These are phyloP conservation scores for Fusarium veterinarium DNA, from an alignment of 2,329 filamentous ascomycete genomes.

Conservation along the genomic window DNA sequence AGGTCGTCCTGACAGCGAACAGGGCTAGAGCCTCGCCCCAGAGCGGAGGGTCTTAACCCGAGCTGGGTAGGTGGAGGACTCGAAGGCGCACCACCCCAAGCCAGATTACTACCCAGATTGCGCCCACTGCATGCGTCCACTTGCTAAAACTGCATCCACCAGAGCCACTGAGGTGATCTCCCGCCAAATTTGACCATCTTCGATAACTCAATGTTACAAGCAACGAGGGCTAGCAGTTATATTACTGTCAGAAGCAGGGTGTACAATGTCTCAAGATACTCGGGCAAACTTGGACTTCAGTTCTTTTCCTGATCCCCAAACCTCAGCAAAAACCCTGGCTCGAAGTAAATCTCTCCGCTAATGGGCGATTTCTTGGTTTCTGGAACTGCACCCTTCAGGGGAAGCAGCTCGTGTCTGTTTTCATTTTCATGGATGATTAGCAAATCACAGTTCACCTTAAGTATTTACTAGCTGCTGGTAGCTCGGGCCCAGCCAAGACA, in stretches of 20 bases:
- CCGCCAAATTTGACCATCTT: constrained; percentile 34
- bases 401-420: constrained; percentile 11
- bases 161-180: constrained; percentile 40
- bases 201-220: constrained; percentile 3
- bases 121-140: constrained; percentile 30
- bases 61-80: constrained; percentile 39
- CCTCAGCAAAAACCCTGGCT: neutral
- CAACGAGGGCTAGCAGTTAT: neutral
- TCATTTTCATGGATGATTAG: constrained; percentile 1
- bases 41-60: constrained; percentile 37
- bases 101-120: constrained; percentile 37
- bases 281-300: neutral
- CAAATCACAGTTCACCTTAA: constrained; percentile 31
- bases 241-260: neutral
- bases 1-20: constrained; percentile 36
- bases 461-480: constrained; percentile 33
- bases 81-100: constrained; percentile 37
- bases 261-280: neutral
- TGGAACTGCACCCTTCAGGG: constrained; percentile 11
- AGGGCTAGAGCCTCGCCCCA: constrained; percentile 39
- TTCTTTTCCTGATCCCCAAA: neutral
- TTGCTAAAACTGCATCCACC: constrained; percentile 32
- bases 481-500: constrained; percentile 34
- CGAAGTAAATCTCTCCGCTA: neutral
- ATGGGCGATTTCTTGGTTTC: neutral